Evolutionary conservation across 495 filamentous ascomycete species (phyloP).

Genomic region (Aspergillus bertholletiae): DNA sequence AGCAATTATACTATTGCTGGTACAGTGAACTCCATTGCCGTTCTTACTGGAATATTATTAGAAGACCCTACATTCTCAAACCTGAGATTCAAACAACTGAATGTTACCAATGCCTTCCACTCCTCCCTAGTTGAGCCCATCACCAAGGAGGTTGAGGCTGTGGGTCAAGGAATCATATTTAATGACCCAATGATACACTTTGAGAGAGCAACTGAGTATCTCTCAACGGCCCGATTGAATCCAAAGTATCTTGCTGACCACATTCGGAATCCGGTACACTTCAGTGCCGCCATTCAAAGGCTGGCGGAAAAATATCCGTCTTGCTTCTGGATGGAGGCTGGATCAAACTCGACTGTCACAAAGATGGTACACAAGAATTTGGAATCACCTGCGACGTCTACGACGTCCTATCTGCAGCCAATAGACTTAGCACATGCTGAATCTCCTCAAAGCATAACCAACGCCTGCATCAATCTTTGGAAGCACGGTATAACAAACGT

Average conservation of each 20-base stretch:
- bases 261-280: constrained; percentile 48
- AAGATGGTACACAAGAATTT: constrained; percentile 39
- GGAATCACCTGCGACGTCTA: constrained; percentile 17
- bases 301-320: constrained; percentile 25
- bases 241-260: constrained; percentile 40
- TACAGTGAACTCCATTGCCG: constrained; percentile 24
- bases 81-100: constrained; percentile 35
- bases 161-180: constrained; percentile 26
- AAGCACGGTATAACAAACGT: constrained; percentile 32
- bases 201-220: constrained; percentile 22
- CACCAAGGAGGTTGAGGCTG: constrained; percentile 18
- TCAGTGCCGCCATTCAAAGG: constrained; percentile 41
- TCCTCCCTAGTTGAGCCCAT: constrained; percentile 40
- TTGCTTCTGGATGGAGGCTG: constrained; percentile 47
- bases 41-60: not conserved
- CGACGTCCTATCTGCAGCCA: constrained; percentile 30
- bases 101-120: constrained; percentile 51
- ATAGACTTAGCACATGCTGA: constrained; percentile 32
- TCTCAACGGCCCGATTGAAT: constrained; percentile 29
- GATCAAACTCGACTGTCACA: constrained; percentile 41
- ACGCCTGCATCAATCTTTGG: constrained; percentile 45
- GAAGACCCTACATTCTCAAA: too few relatives aligned
- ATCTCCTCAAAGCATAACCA: constrained; percentile 24
- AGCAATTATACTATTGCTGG: constrained; percentile 43
- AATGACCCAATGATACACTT: constrained; percentile 26